Evolutionary conservation across 208 protist species (phyloP).

Genomic region (Crithidia expoeki): DNA sequence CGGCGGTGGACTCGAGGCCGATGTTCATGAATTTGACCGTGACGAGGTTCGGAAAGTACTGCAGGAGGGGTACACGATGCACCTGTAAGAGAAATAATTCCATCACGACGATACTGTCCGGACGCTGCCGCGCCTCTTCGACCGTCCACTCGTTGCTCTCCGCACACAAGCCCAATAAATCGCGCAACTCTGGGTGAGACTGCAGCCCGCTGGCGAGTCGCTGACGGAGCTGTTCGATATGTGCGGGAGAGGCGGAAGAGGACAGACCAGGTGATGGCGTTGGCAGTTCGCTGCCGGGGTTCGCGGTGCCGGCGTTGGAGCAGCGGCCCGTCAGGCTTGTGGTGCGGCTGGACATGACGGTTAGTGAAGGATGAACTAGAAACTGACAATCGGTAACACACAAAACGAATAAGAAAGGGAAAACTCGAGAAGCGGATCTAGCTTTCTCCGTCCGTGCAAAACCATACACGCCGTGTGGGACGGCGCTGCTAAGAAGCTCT

Average conservation of each 20-base stretch:
- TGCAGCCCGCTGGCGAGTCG: slow-evolving; percentile 45
- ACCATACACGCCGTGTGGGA: too few species aligned
- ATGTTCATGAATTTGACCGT: slow-evolving; percentile 83
- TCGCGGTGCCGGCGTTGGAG: neutral
- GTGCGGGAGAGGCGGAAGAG: slow-evolving; percentile 27
- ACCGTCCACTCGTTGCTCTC: slow-evolving; percentile 86
- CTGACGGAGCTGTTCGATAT: slow-evolving; percentile 56
- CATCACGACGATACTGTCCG: slow-evolving; percentile 63
- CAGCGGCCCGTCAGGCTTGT: slow-evolving; percentile 2
- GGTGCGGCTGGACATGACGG: slow-evolving; percentile 11
- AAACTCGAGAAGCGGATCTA: slow-evolving; percentile 5
- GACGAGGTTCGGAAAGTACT: slow-evolving; percentile 75
- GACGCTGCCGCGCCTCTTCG: slow-evolving; percentile 63
- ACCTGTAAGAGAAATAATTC: slow-evolving; percentile 88
- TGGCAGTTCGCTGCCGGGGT: neutral
- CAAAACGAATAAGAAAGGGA: slow-evolving; percentile 9
- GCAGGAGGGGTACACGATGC: slow-evolving; percentile 58
- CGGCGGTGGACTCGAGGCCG: slow-evolving; percentile 69
- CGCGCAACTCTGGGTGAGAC: slow-evolving; percentile 47
- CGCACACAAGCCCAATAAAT: slow-evolving; percentile 67
- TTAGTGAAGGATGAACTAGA: too few species aligned
- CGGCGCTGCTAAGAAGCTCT: too few species aligned
- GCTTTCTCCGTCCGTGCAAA: too few species aligned
- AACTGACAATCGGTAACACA: too few species aligned
- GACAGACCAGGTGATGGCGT: slow-evolving; percentile 9